Percentiles rank a stretch among this genome's conserved stretches.
These are phyloP conservation scores for Glaciozyma martinii DNA, from an alignment of 768 basidiomycete species.

Conservation along the genomic window DNA sequence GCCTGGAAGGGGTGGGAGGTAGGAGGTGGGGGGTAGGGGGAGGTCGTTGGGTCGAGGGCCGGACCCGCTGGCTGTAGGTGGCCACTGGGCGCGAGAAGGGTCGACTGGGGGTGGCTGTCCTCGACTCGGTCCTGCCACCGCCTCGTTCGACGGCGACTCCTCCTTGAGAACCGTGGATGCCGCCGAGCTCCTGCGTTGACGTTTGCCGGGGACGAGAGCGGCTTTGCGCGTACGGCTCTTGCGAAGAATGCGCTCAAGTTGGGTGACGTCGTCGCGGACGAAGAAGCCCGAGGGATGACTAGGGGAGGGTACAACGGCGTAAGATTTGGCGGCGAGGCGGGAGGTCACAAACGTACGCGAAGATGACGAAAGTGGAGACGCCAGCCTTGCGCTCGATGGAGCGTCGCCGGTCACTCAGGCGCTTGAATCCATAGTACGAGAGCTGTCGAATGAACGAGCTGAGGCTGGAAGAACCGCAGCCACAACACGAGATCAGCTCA, in stretches of 20 bases:
- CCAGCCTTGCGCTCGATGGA: constrained; percentile 12
- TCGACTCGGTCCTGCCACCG: too few relatives aligned
- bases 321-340: not conserved
- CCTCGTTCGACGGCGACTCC: not conserved
- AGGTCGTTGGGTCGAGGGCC: too few relatives aligned
- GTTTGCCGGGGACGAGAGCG: not conserved
- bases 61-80: too few relatives aligned
- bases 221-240: not conserved
- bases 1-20: too few relatives aligned
- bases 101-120: too few relatives aligned
- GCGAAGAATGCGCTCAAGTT: not conserved
- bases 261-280: not conserved
- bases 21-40: too few relatives aligned
- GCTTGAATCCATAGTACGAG: constrained; percentile 24
- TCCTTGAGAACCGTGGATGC: not conserved
- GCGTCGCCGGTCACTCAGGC: constrained; percentile 15
- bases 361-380: not conserved
- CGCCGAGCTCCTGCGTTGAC: not conserved
- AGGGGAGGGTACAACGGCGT: not conserved
- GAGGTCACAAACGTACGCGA: not conserved
- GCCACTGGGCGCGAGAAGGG: too few relatives aligned
- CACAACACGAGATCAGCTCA: too few relatives aligned
- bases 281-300: not conserved
- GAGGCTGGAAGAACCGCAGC: not conserved
- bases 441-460: constrained; percentile 23